Percentiles rank a stretch among this genome's conserved stretches.
Conservation (phyloP, 305 asterid genomes). For the Fraxinus greggii region DNA sequence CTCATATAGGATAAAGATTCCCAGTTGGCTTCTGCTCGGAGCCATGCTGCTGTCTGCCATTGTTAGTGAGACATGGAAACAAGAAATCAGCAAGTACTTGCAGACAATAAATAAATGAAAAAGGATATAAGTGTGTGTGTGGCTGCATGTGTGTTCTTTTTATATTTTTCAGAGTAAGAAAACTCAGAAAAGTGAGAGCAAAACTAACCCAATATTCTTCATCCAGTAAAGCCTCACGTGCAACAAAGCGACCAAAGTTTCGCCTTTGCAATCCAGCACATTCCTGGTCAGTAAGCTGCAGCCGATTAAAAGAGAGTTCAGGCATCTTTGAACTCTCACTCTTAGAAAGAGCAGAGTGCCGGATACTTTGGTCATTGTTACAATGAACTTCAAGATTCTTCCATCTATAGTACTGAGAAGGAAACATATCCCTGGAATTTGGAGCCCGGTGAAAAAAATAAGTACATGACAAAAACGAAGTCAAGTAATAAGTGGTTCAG, state of each 20-base stretch:
- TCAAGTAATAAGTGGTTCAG: neutral
- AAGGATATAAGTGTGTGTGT: neutral
- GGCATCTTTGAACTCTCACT: slow-evolving; percentile 48
- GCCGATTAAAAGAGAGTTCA: slow-evolving; percentile 65
- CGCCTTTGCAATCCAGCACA: slow-evolving; percentile 46
- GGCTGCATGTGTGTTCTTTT: neutral
- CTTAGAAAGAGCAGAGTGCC: slow-evolving; percentile 42
- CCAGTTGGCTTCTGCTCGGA: slow-evolving; percentile 96
- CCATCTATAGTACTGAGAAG: slow-evolving; percentile 55
- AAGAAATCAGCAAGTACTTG: slow-evolving; percentile 42
- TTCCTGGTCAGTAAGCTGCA: slow-evolving; percentile 70
- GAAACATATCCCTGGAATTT: slow-evolving; percentile 57
- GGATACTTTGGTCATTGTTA: slow-evolving; percentile 55
- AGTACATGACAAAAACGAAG: slow-evolving; percentile 8
- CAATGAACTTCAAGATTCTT: slow-evolving; percentile 82
- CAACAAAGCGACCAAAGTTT: slow-evolving; percentile 70
- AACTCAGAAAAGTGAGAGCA: slow-evolving; percentile 30
- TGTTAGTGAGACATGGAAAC: slow-evolving; percentile 50
- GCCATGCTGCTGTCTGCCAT: slow-evolving; percentile 95
- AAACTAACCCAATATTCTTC: slow-evolving; percentile 94
- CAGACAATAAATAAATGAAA: slow-evolving; percentile 32
- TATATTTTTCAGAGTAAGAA: neutral
- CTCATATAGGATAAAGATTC: slow-evolving; percentile 73
- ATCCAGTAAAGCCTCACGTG: slow-evolving; percentile 77
- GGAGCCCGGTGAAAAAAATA: slow-evolving; percentile 9